These are phyloP conservation scores for Ascodesmis nigricans DNA, from an alignment of 495 filamentous ascomycete genomes.

Conservation along the genomic window DNA sequence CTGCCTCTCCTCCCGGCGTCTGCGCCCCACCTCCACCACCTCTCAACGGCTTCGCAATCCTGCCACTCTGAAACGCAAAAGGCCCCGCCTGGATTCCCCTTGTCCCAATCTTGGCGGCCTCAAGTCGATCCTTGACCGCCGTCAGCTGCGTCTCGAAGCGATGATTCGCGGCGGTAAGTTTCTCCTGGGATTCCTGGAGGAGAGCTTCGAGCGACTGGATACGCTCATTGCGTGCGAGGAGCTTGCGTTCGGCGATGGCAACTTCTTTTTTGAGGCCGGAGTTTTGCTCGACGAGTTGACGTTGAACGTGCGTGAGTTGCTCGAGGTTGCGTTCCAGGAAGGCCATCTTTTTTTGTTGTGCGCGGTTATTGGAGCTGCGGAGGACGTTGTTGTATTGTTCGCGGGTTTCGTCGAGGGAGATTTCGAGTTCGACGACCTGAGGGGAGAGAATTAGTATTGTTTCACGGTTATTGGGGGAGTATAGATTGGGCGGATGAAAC, in stretches of 20 bases:
- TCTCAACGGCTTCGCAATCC: constrained; percentile 91
- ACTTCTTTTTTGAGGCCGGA: constrained; percentile 93
- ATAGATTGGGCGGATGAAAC: constrained; percentile 5
- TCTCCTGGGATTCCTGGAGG: constrained; percentile 93
- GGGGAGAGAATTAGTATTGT: neutral
- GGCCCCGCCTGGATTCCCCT: constrained; percentile 48
- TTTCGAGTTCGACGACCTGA: constrained; percentile 78
- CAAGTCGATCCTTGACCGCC: constrained; percentile 89
- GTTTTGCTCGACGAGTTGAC: constrained; percentile 95
- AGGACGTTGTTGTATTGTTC: constrained; percentile 98
- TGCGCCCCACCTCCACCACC: constrained; percentile 43
- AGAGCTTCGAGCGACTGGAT: constrained; percentile 79
- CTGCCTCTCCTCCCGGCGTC: constrained; percentile 23
- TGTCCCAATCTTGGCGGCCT: constrained; percentile 80
- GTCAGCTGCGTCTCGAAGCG: constrained; percentile 93
- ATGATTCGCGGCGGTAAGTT: constrained; percentile 84
- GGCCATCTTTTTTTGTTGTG: constrained; percentile 99
- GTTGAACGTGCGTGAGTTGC: constrained; percentile 88
- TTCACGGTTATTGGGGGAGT: constrained; percentile 2
- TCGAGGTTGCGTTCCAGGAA: constrained; percentile 97
- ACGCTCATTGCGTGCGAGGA: constrained; percentile 87
- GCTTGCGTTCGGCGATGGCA: constrained; percentile 89
- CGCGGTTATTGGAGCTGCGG: constrained; percentile 82
- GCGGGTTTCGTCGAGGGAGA: constrained; percentile 82
- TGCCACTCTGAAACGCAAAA: constrained; percentile 57